Conservation (phyloP, 257 asterid genomes). For the Solanum pinnatisectum region DNA sequence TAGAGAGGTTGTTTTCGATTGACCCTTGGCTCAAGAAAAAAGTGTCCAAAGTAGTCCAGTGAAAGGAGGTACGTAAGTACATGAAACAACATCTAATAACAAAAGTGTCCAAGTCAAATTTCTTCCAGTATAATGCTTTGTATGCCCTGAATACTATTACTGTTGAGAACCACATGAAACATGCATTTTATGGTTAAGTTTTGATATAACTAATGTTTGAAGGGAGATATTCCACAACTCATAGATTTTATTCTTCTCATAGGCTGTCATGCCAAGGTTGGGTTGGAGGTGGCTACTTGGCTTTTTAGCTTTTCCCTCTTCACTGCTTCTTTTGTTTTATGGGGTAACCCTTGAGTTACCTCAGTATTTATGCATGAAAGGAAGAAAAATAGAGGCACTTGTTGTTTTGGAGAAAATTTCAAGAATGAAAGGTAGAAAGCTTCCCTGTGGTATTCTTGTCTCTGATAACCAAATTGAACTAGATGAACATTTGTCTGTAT, state of each 20-base stretch:
- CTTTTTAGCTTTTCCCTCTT: constrained; percentile 23
- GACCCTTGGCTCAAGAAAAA: too few species aligned
- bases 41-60: too few species aligned
- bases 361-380: constrained; percentile 21
- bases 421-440: constrained; percentile 8
- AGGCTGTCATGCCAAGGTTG: constrained; percentile 29
- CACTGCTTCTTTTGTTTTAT: constrained; percentile 12
- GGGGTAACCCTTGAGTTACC: constrained; percentile 23
- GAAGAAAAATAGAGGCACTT: constrained; percentile 14
- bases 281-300: constrained; percentile 44
- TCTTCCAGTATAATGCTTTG: not conserved
- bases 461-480: constrained; percentile 1
- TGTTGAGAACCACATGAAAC: not conserved
- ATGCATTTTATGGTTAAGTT: not conserved
- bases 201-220: not conserved
- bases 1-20: too few species aligned
- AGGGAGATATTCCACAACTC: not conserved
- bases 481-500: constrained; percentile 9
- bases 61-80: too few species aligned
- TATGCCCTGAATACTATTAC: not conserved
- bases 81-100: too few species aligned
- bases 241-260: not conserved
- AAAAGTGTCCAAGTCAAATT: not conserved
- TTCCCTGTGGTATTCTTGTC: constrained; percentile 24
- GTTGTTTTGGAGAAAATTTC: constrained; percentile 16